Evolutionary conservation across 108 stramenopile genomes (phyloP), one percentile per base, ranked within the genome.

Genomic region (Nitzschia sp.): DNA sequence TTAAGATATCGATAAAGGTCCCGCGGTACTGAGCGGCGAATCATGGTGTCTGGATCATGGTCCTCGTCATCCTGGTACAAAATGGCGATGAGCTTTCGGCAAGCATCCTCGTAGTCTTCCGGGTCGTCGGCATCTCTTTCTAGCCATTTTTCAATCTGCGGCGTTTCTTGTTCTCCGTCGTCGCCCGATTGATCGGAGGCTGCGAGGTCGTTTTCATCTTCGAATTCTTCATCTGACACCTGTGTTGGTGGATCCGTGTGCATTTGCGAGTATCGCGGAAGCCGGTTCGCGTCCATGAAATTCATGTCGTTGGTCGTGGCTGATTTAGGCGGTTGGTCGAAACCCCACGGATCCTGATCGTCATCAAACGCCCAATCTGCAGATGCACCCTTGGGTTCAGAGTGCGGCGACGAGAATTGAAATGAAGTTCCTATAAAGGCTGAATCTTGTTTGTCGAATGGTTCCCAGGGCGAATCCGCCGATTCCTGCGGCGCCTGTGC

Each of bases 1-100:
- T 77, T 70, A 6, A 77, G 67, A 45, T 77, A 68, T 23, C 64
- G 47, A 33, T 70, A 77, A n/a, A 77, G 49, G 51, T 70, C 63
- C 4, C 59, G 25, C 13, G 62, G 76, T 27, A 35, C 18, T 6
- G 55, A 58, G n/a, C 76, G 68, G 2, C 64, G 63, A 48, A 77
- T 33, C 76, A 77, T 77, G 2, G 59, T 65, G 23, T 70, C 76
- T 13, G 54, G 19, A 49, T 70, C 63, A 46, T 70, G 54, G 8
- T 70, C 76, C 23, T 63, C 63, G 29, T 70, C 57, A 18, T 58
- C 42, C 34, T 70, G 28, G 54, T 70, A 77, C 15, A 77, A 25
- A 25, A 54, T 31, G 8, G 29, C 38, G 57, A 69, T 63, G 13
- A 77, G 56, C 1, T n/a, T 45, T n/a, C 57, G 69, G 28, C 64